Conservation (phyloP, 257 asterid species). For the Solanum bulbocastanum region DNA sequence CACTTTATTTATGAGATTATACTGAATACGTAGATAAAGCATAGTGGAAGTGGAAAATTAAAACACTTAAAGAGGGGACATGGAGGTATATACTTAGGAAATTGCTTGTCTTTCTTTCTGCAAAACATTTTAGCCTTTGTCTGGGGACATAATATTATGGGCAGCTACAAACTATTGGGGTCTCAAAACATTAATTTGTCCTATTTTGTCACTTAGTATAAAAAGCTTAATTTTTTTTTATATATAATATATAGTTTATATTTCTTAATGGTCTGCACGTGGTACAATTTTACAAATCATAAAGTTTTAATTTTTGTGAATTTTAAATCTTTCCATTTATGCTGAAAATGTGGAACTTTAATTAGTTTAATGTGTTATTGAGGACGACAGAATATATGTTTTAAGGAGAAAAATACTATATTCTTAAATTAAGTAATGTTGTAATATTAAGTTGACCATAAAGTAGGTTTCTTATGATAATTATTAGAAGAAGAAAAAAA, state of each 20-base stretch:
- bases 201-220: not conserved
- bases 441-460: not conserved
- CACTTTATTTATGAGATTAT: not conserved
- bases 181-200: slow-evolving; percentile 3
- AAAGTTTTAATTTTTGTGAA: not conserved
- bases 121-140: not conserved
- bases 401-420: not conserved
- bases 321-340: not conserved
- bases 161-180: slow-evolving; percentile 19
- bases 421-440: not conserved
- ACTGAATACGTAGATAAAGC: not conserved
- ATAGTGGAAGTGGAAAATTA: slow-evolving; percentile 5
- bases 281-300: not conserved
- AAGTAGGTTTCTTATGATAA: not conserved
- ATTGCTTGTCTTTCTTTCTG: not conserved
- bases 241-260: not conserved
- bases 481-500: not conserved
- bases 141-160: slow-evolving; percentile 24
- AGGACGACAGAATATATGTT: not conserved
- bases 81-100: slow-evolving; percentile 19
- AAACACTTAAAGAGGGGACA: not conserved
- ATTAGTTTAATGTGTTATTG: not conserved
- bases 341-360: not conserved
- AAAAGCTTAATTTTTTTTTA: not conserved
- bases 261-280: slow-evolving; percentile 9